Conservation (phyloP, 345 rosid genomes). For the Lumnitzera littorea region DNA sequence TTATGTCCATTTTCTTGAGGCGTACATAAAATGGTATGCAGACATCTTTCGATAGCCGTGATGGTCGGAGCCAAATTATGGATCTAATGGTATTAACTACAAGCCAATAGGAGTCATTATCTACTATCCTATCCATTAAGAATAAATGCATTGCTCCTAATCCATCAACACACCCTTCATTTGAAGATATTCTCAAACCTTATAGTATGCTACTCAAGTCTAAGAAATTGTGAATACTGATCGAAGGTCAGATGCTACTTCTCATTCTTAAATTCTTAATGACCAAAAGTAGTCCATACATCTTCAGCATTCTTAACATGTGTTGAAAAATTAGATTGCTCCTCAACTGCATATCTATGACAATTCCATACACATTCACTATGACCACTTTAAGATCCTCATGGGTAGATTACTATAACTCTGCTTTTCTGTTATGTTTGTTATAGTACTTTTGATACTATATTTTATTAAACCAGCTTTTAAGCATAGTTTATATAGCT, state of each 20-base stretch:
- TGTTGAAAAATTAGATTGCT: no score
- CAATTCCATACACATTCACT: no score
- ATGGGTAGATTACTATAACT: background rate
- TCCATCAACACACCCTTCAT: conserved; percentile 62
- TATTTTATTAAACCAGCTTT: no score
- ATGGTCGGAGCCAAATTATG: conserved; percentile 74
- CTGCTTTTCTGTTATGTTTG: background rate
- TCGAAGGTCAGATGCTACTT: conserved; percentile 65
- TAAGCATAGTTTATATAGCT: conserved; percentile 5
- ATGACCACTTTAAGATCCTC: no score
- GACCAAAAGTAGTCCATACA: background rate
- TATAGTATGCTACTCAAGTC: conserved; percentile 88
- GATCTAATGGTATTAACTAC: conserved; percentile 83
- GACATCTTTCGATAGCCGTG: conserved; percentile 95
- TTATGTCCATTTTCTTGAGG: no score
- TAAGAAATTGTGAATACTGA: conserved; percentile 75
- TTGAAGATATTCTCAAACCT: conserved; percentile 88
- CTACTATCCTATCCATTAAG: conserved; percentile 68
- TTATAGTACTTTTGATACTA: background rate
- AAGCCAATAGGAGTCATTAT: conserved; percentile 74
- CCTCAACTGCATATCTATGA: no score
- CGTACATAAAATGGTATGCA: conserved; percentile 9
- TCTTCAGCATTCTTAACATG: no score
- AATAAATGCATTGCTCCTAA: conserved; percentile 74
- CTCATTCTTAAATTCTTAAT: conserved; percentile 17